A percentile compares a stretch with the other conserved stretches of the same genome.
phyloP scores from a whole-genome alignment of 371 early-diverging fungal genomes.

The Paraphysoderma sedebokerense region DNA sequence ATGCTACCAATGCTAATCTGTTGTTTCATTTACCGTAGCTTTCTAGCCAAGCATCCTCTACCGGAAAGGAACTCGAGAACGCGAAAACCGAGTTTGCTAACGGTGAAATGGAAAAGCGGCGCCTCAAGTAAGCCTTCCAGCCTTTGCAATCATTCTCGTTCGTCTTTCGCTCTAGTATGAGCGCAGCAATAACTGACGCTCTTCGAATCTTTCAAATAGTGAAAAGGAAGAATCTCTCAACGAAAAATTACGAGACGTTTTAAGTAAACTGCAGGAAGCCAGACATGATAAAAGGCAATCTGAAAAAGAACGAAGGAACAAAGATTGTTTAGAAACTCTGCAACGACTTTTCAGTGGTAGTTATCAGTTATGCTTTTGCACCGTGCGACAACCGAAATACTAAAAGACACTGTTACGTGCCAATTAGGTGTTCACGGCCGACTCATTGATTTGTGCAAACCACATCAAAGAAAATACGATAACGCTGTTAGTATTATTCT shows the following conservation, averaged over 20 bases:
- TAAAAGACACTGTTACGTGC: too few species aligned
- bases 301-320: conserved; percentile 52
- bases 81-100: conserved; percentile 11
- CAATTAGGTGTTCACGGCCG: conserved; percentile 88
- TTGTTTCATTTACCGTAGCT: too few species aligned
- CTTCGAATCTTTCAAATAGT: too few species aligned
- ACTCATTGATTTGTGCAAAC: conserved; percentile 74
- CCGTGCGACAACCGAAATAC: too few species aligned
- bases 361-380: too few species aligned
- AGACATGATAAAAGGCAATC: conserved; percentile 62
- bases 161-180: too few species aligned
- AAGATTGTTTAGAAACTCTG: conserved; percentile 56
- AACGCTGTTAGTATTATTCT: conserved; percentile 50
- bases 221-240: conserved; percentile 16
- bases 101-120: conserved; percentile 19
- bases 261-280: conserved; percentile 59
- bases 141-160: too few species aligned
- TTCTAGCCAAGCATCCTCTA: too few species aligned
- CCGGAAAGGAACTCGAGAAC: conserved; percentile 3
- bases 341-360: conserved; percentile 70
- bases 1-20: too few species aligned
- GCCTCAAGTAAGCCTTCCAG: conserved; percentile 17
- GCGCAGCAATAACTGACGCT: too few species aligned
- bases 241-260: conserved; percentile 55
- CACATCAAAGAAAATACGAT: conserved; percentile 86